phyloP scores from a whole-genome alignment of 306 rosid genomes.

The Prunus mongolica region DNA sequence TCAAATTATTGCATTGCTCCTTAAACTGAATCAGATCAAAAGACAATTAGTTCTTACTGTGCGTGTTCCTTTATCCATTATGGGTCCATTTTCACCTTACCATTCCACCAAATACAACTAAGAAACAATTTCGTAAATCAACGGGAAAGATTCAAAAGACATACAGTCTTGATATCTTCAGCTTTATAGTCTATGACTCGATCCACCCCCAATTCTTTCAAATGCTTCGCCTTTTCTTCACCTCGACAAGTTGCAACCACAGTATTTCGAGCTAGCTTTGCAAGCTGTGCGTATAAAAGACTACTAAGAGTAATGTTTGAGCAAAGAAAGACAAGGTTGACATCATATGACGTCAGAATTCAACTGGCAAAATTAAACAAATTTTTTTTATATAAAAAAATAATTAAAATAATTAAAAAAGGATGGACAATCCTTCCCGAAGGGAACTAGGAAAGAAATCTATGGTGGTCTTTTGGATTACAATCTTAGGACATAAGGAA shows the following conservation, averaged over 20 bases:
- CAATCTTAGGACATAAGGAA: not conserved
- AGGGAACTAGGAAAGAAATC: not conserved
- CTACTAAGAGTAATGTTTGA: not conserved
- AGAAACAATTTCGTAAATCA: not conserved
- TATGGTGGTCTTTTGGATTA: not conserved
- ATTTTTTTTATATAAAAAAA: not conserved
- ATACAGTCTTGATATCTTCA: slow-evolving; percentile 85
- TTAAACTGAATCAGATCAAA: not conserved
- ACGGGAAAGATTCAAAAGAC: slow-evolving; percentile 15
- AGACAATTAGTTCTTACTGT: not conserved
- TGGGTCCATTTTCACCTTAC: not conserved
- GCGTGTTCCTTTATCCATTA: not conserved
- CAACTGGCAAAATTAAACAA: not conserved
- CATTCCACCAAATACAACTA: slow-evolving; percentile 1
- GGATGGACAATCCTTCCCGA: not conserved
- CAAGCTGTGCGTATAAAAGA: slow-evolving; percentile 54
- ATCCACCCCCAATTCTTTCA: slow-evolving; percentile 87
- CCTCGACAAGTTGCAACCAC: slow-evolving; percentile 99
- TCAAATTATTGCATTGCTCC: not conserved
- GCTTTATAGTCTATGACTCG: slow-evolving; percentile 82
- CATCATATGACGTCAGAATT: not conserved
- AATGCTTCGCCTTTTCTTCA: slow-evolving; percentile 65
- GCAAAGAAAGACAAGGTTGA: not conserved
- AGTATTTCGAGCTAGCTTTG: slow-evolving; percentile 81
- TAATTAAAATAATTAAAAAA: not conserved